Conservation (phyloP, 169 alveolate genomes). For the Cryptosporidium meleagridis region DNA sequence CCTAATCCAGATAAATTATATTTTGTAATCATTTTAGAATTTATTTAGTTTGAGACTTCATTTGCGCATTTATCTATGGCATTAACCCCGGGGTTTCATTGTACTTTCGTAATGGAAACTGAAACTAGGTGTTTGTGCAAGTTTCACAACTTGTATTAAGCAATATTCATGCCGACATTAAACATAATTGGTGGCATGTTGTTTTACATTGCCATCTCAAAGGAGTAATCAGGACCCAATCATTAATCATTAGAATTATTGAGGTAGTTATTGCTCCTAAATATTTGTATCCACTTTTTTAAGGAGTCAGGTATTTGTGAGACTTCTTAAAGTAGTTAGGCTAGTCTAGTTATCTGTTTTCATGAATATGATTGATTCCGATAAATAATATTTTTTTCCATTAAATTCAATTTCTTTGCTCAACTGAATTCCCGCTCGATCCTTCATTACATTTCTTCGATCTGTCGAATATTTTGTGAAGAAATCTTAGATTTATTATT, state of each 20-base stretch:
- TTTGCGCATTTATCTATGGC: not conserved
- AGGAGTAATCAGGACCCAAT: constrained; percentile 34
- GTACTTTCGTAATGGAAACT: not conserved
- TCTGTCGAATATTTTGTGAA: not conserved
- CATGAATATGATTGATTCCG: not conserved
- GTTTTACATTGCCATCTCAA: not conserved
- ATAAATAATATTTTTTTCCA: not conserved
- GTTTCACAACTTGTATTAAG: not conserved
- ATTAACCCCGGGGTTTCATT: not conserved
- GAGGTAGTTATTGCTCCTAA: constrained; percentile 28
- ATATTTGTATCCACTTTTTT: not conserved
- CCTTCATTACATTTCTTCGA: not conserved
- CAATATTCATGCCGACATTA: not conserved
- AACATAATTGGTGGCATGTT: not conserved
- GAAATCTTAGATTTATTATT: not conserved
- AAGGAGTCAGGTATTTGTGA: not conserved
- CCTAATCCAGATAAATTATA: not conserved
- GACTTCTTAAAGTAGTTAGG: not conserved
- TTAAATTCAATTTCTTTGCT: not conserved
- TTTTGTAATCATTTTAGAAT: not conserved
- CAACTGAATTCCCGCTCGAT: not conserved
- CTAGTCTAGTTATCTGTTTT: not conserved
- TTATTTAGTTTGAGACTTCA: not conserved
- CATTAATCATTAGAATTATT: not conserved
- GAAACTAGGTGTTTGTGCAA: not conserved